These are phyloP conservation scores for Pyrus bretschneideri DNA, from an alignment of 306 rosid species.

Conservation along the genomic window DNA sequence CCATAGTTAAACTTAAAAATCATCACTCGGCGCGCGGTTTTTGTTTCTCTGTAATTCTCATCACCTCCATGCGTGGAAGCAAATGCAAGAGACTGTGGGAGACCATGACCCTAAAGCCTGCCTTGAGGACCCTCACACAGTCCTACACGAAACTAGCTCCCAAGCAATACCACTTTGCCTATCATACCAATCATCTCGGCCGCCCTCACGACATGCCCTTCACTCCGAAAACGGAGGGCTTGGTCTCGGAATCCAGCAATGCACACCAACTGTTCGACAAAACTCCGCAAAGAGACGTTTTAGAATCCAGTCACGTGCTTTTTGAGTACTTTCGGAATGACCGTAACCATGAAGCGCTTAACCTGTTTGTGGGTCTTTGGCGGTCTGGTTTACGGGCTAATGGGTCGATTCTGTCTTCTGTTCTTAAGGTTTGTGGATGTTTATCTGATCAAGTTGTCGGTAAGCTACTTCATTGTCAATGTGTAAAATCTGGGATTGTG, in stretches of 20 bases:
- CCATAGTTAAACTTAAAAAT: not conserved
- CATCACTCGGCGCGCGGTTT: not conserved
- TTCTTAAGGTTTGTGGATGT: constrained; percentile 48
- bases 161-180: not conserved
- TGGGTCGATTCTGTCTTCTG: constrained; percentile 46
- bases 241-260: not conserved
- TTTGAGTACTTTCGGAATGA: constrained; percentile 38
- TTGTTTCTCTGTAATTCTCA: not conserved
- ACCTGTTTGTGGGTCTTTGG: constrained; percentile 28
- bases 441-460: constrained; percentile 46
- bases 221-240: not conserved
- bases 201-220: not conserved
- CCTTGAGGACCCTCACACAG: constrained; percentile 20
- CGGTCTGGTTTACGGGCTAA: constrained; percentile 33
- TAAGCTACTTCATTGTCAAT: constrained; percentile 57
- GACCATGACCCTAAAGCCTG: constrained; percentile 24
- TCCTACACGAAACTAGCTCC: constrained; percentile 17
- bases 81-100: not conserved
- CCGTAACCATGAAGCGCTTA: constrained; percentile 41
- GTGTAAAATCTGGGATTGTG: constrained; percentile 53
- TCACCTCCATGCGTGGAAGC: not conserved
- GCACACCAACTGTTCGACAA: constrained; percentile 54
- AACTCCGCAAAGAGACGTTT: constrained; percentile 34
- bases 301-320: constrained; percentile 36
- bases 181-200: not conserved